Evolutionary conservation across 1,284 basidiomycete genomes (phyloP).

Genomic region (Cryptococcus sp.): DNA sequence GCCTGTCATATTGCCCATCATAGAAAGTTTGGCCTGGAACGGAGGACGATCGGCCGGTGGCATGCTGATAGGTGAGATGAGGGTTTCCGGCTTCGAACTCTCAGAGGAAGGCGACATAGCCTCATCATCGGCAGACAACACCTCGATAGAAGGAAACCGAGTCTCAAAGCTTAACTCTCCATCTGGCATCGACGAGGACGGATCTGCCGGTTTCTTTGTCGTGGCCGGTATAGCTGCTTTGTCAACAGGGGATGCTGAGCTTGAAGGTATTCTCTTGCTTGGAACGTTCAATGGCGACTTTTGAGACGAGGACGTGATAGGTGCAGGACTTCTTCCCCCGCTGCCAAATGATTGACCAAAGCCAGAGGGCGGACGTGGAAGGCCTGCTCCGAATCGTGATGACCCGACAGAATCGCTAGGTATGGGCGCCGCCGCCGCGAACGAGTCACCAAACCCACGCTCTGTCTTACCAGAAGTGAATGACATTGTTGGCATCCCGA

Average conservation of each 20-base stretch:
- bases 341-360: conserved; percentile 37
- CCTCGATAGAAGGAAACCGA: conserved; percentile 49
- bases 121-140: conserved; percentile 24
- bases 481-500: conserved; percentile 33
- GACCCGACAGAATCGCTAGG: conserved; percentile 1
- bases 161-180: conserved; percentile 44
- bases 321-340: conserved; percentile 3
- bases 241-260: conserved; percentile 1
- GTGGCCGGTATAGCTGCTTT: conserved; percentile 12
- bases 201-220: conserved; percentile 6
- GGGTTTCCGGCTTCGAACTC: conserved; percentile 5
- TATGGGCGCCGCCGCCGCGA: conserved; percentile 12
- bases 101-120: conserved; percentile 9
- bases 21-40: conserved; percentile 14
- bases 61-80: conserved; percentile 27
- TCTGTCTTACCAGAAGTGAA: background rate
- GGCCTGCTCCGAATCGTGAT: conserved; percentile 11
- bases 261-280: conserved; percentile 5
- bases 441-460: conserved; percentile 39
- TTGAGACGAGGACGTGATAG: conserved; percentile 2
- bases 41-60: conserved; percentile 15
- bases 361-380: conserved; percentile 19
- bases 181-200: conserved; percentile 26
- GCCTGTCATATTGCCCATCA: conserved; percentile 46
- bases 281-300: conserved; percentile 3